phyloP scores from a whole-genome alignment of 495 filamentous ascomycete genomes.

The Parathielavia hyrcaniae region DNA sequence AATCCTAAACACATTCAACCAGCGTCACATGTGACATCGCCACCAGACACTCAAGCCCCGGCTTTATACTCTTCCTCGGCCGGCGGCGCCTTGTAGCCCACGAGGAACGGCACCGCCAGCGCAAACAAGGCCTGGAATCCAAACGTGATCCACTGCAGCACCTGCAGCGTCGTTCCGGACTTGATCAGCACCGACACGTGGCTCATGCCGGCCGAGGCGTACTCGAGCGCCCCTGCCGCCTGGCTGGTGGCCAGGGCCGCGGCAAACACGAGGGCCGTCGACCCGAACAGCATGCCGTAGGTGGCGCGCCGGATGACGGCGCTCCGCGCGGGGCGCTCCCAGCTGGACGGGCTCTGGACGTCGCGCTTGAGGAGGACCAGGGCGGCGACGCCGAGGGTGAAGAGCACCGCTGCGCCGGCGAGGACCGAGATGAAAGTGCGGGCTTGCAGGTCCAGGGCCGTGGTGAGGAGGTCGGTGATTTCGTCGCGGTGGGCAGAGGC shows the following conservation, averaged over 20 bases:
- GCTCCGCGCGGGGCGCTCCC: constrained; percentile 16
- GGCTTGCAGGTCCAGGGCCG: constrained; percentile 25
- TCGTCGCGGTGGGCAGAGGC: constrained; percentile 2
- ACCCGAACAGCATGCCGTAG: constrained; percentile 22
- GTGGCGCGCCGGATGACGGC: constrained; percentile 24
- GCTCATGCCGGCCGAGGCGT: constrained; percentile 13
- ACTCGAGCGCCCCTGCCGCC: constrained; percentile 22
- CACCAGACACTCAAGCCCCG: not conserved
- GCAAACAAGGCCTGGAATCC: constrained; percentile 28
- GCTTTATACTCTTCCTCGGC: constrained; percentile 7
- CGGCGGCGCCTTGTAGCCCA: constrained; percentile 1
- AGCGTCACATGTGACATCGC: not conserved
- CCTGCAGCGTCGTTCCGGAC: constrained; percentile 27
- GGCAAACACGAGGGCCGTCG: constrained; percentile 23
- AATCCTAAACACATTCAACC: not conserved
- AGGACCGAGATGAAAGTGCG: constrained; percentile 25
- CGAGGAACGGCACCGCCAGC: constrained; percentile 22
- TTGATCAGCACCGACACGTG: constrained; percentile 21
- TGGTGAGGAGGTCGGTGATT: constrained; percentile 21
- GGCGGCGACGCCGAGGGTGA: constrained; percentile 32
- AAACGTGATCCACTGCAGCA: constrained; percentile 34
- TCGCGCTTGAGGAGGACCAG: constrained; percentile 22
- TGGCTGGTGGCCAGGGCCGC: constrained; percentile 27
- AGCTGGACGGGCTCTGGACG: constrained; percentile 11
- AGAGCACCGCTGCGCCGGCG: constrained; percentile 22